Percentiles rank a stretch among this genome's conserved stretches.
Evolutionary conservation across 2,329 filamentous ascomycete genomes (phyloP).

Genomic region (Verticillium klebahnii): DNA sequence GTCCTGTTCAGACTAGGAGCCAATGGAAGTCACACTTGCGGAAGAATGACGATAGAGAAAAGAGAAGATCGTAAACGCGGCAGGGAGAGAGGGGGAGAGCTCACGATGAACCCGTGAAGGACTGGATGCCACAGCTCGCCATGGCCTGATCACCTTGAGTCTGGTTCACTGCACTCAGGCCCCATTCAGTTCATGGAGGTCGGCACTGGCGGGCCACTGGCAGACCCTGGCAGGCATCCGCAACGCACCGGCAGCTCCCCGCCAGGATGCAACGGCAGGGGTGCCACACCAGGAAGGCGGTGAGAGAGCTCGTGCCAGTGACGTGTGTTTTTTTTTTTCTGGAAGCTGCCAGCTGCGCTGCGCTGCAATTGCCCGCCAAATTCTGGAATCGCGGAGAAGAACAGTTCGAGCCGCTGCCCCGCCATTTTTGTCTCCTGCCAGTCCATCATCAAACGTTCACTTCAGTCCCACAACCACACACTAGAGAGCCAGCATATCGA

Average conservation of each 20-base stretch:
- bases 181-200: background rate
- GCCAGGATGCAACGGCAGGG: background rate
- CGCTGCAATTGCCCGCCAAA: background rate
- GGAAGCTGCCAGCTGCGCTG: background rate
- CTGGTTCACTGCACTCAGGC: no score
- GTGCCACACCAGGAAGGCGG: background rate
- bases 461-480: background rate
- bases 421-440: conserved; percentile 9
- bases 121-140: background rate
- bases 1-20: no score
- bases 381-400: conserved; percentile 17
- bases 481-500: background rate
- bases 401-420: conserved; percentile 4
- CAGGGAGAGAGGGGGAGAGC: background rate
- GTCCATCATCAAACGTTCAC: background rate
- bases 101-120: background rate
- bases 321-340: background rate
- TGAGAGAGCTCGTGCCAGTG: background rate
- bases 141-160: background rate
- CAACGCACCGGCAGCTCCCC: background rate
- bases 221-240: background rate
- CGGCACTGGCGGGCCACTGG: background rate
- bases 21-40: no score
- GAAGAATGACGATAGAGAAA: no score
- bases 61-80: background rate